Evolutionary conservation across 1,139 yeast species (phyloP).

Genomic region (Taphrina betulina): DNA sequence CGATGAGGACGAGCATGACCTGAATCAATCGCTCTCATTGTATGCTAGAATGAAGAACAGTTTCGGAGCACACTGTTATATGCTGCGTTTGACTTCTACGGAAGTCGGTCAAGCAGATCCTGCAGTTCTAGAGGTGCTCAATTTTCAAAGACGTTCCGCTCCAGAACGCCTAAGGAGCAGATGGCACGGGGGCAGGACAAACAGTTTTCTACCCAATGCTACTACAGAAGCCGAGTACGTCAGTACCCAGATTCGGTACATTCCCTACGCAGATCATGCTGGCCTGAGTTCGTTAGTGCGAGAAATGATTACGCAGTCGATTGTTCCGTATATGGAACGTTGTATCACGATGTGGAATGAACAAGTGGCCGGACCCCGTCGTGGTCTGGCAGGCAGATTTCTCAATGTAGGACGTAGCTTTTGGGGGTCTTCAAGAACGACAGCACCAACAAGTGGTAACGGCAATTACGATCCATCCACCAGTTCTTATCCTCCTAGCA

Average conservation of each 20-base stretch:
- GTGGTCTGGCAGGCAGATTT: constrained; percentile 70
- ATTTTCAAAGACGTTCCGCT: constrained; percentile 35
- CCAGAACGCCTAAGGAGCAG: constrained; percentile 34
- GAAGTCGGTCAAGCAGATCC: constrained; percentile 11
- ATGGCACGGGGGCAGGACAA: constrained; percentile 22
- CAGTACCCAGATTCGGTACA: constrained; percentile 11
- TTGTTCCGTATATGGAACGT: constrained; percentile 77
- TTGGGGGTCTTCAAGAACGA: constrained; percentile 47
- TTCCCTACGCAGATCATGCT: constrained; percentile 45
- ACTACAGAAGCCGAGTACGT: neutral
- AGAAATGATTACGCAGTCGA: constrained; percentile 57
- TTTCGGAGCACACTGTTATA: constrained; percentile 41
- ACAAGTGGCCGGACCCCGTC: constrained; percentile 59
- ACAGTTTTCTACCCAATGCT: constrained; percentile 13
- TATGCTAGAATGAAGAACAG: constrained; percentile 38
- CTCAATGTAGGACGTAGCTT: constrained; percentile 67
- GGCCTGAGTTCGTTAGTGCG: constrained; percentile 51
- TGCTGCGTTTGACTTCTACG: constrained; percentile 21
- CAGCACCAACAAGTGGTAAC: constrained; percentile 34
- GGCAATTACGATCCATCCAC: constrained; percentile 49
- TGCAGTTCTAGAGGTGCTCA: constrained; percentile 24
- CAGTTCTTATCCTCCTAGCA: constrained; percentile 57
- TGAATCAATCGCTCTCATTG: constrained; percentile 39
- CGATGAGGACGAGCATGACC: constrained; percentile 44
- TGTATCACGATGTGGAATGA: constrained; percentile 78